Base-by-base conservation (phyloP, 768 basidiomycete genomes). In the Rhodotorula toruloides region DNA sequence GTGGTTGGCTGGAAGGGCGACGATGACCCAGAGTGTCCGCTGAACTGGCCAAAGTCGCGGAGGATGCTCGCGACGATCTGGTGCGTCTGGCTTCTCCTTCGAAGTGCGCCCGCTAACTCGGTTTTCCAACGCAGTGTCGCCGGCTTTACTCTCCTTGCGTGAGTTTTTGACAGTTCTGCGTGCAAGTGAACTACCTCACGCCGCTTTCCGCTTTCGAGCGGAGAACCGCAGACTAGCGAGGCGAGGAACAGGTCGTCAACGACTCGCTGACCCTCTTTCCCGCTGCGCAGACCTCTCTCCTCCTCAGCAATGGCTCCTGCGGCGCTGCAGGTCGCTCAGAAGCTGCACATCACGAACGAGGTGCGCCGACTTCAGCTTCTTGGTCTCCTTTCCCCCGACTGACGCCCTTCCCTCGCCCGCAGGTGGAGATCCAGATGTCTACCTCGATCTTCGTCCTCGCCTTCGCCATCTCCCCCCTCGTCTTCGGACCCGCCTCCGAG, bases 301-400 rank as follows among this genome's bases (percentile, higher is more conserved):
- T 90, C 88, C 8, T 83, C 87, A 8, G 88, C 88, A 84, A 79
- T 88, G 2, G 85, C 88, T 0, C 87, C 87, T 0, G 87, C 87
- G 0, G 78, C 80, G 0, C 65, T 69, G 7, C 80, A 84, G 58
- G 71, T 90, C 0, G 84, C 80, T 4, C 63, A 74, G 5, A 76
- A 83, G 27, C 85, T 89, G 66, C 80, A 82, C 2, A 81, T 88
- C 34, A 84, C 81, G 14, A 84, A 74, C 72, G 39, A 58, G 19
- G 43, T 66, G 14, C 16, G 37, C 4, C n/a, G 27, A 7, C 56
- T 29, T 29, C 27, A n/a, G n/a, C 25, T 40, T 49, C 12, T 29
- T 13, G 9, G 3, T n/a, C 34, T n/a, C 36, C n/a, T 14, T 39
- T 36, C 27, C 22, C 31, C 48, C 17, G n/a, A 19, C n/a, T 31